Conservation (phyloP, 345 rosid species). For the Arabis alpina region DNA sequence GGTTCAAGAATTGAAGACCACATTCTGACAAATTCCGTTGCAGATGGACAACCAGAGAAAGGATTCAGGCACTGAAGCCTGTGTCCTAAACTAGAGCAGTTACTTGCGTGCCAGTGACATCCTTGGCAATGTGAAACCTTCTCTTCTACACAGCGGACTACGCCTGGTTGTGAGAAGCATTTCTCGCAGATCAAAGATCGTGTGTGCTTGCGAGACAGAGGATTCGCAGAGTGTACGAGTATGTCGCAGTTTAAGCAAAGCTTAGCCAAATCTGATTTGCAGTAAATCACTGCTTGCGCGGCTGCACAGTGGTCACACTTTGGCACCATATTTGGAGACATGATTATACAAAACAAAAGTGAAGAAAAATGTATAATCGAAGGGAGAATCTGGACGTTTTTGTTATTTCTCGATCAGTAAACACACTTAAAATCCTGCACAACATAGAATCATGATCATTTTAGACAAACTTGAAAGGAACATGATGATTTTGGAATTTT, state of each 20-base stretch:
- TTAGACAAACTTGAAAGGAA: slow-evolving; percentile 8
- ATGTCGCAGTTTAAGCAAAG: slow-evolving; percentile 74
- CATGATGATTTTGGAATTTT: background rate
- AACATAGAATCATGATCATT: slow-evolving; percentile 8
- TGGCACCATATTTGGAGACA: slow-evolving; percentile 44
- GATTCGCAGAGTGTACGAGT: slow-evolving; percentile 69
- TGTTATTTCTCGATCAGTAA: background rate
- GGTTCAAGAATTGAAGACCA: slow-evolving; percentile 62
- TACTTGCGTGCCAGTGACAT: slow-evolving; percentile 59
- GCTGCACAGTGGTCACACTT: slow-evolving; percentile 62
- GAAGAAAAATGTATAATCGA: background rate
- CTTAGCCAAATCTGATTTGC: slow-evolving; percentile 69
- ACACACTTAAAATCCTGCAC: slow-evolving; percentile 22
- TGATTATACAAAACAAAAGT: background rate
- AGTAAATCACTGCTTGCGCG: slow-evolving; percentile 62
- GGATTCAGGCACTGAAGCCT: slow-evolving; percentile 41
- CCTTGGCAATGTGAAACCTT: slow-evolving; percentile 59
- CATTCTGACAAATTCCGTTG: slow-evolving; percentile 56
- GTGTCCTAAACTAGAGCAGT: slow-evolving; percentile 58
- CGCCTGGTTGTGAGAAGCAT: slow-evolving; percentile 63
- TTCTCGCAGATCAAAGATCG: slow-evolving; percentile 70
- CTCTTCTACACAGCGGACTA: slow-evolving; percentile 56
- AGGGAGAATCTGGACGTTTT: background rate
- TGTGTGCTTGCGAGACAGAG: slow-evolving; percentile 59
- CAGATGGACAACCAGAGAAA: slow-evolving; percentile 69